These are phyloP conservation scores for Arthrobotrys pseudoclavata DNA, from an alignment of 2,329 filamentous ascomycete species.

Conservation along the genomic window DNA sequence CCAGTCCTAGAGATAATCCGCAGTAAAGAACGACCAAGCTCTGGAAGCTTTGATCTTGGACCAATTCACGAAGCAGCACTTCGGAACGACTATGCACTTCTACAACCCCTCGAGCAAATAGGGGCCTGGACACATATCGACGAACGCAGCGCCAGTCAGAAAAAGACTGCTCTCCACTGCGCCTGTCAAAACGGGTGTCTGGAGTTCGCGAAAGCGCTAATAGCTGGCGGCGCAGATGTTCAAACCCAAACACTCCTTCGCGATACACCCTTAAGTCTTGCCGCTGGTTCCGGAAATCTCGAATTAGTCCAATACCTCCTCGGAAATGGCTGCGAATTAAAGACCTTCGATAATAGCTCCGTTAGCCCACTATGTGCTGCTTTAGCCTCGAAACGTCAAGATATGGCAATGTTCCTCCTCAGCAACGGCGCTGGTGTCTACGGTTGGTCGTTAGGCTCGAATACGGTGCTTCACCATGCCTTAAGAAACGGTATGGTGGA, in stretches of 20 bases:
- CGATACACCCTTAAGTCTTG: constrained; percentile 44
- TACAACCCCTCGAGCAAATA: constrained; percentile 34
- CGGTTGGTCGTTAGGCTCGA: constrained; percentile 24
- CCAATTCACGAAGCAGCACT: constrained; percentile 56
- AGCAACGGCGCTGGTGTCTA: constrained; percentile 12
- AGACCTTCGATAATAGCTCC: background rate
- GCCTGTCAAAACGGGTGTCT: constrained; percentile 54
- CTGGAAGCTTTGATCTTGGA: constrained; percentile 39
- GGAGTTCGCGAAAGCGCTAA: constrained; percentile 45
- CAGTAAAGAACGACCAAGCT: constrained; percentile 38
- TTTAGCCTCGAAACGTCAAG: constrained; percentile 26
- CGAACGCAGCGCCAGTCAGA: constrained; percentile 30
- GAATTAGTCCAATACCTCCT: constrained; percentile 51
- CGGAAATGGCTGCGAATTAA: constrained; percentile 7
- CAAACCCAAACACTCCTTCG: constrained; percentile 32
- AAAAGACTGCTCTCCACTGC: constrained; percentile 56
- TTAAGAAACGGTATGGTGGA: constrained; percentile 28
- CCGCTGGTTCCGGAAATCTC: constrained; percentile 33
- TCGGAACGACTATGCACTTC: constrained; percentile 47
- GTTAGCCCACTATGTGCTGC: constrained; percentile 42
- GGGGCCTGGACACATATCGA: constrained; percentile 45
- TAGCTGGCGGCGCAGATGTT: constrained; percentile 31
- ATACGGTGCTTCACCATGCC: constrained; percentile 35
- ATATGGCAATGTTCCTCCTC: constrained; percentile 34
- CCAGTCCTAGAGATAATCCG: constrained; percentile 36